phyloP scores from a whole-genome alignment of 768 basidiomycete genomes.

The Serendipita sp. region DNA sequence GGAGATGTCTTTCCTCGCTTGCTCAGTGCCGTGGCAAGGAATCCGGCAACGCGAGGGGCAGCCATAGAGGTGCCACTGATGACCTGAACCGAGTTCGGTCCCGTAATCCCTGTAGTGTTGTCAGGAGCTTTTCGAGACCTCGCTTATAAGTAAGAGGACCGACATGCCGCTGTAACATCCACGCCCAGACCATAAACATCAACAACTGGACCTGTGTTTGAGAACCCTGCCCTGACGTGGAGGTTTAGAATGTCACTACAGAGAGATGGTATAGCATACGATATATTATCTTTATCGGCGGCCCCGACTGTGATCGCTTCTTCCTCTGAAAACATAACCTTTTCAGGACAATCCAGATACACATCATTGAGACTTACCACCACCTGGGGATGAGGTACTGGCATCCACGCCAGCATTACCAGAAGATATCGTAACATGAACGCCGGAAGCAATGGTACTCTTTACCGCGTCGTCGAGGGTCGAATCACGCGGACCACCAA shows the following conservation, averaged over 20 bases:
- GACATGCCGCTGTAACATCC: background rate
- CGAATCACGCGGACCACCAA: conserved; percentile 5
- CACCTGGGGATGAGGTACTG: conserved; percentile 21
- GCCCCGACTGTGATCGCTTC: conserved; percentile 27
- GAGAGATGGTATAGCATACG: background rate
- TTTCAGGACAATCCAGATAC: background rate
- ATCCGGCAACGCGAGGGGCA: background rate
- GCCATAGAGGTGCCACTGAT: background rate
- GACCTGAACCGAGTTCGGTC: background rate
- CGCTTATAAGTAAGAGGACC: background rate
- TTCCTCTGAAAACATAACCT: conserved; percentile 8
- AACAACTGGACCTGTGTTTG: conserved; percentile 28
- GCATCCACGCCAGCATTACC: conserved; percentile 24
- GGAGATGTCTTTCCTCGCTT: background rate
- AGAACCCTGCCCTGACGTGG: conserved; percentile 22
- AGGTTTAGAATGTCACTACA: background rate
- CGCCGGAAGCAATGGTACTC: conserved; percentile 17
- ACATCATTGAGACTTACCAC: conserved; percentile 9
- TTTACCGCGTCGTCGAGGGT: conserved; percentile 22
- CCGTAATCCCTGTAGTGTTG: background rate
- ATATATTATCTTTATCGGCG: conserved; percentile 9
- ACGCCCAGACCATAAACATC: conserved; percentile 16
- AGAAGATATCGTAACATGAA: conserved; percentile 23
- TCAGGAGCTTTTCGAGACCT: background rate
- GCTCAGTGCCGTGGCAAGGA: background rate